Percentiles rank a stretch among this genome's conserved stretches.
phyloP scores from a whole-genome alignment of 2,329 filamentous ascomycete species.

The Hymenoscyphus salicellus region DNA sequence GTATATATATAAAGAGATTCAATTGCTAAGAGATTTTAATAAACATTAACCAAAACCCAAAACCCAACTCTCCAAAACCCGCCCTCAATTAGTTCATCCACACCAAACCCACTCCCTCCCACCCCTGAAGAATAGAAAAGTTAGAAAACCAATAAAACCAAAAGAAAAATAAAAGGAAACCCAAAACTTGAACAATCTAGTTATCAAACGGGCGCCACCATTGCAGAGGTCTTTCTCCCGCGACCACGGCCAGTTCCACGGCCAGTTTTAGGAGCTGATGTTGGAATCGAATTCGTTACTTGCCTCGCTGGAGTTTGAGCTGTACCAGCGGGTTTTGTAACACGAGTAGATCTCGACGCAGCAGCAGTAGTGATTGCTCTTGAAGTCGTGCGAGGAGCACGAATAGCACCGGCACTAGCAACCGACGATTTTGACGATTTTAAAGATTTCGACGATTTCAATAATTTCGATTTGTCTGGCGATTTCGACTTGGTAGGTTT shows the following conservation, averaged over 20 bases:
- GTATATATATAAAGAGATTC: background rate
- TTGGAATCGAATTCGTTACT: no score
- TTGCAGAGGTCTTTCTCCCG: background rate
- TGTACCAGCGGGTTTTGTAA: no score
- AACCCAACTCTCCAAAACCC: background rate
- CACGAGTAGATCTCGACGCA: no score
- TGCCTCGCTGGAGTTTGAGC: no score
- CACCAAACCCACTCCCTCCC: background rate
- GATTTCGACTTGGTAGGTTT: background rate
- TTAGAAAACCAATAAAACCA: background rate
- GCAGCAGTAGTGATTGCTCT: no score
- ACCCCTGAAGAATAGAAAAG: background rate
- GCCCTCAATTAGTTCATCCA: background rate
- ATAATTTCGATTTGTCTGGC: no score
- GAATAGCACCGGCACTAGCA: no score
- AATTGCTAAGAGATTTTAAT: background rate
- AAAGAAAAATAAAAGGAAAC: background rate
- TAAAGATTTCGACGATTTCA: no score
- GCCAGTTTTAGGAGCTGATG: no score
- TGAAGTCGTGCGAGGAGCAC: no score
- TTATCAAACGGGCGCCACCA: background rate
- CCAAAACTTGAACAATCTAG: background rate
- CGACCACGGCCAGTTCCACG: background rate
- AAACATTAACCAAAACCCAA: background rate
- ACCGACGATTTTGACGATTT: no score